These are phyloP conservation scores for Sugiyamaella sp. DNA, from an alignment of 1,139 yeast species.

Conservation along the genomic window DNA sequence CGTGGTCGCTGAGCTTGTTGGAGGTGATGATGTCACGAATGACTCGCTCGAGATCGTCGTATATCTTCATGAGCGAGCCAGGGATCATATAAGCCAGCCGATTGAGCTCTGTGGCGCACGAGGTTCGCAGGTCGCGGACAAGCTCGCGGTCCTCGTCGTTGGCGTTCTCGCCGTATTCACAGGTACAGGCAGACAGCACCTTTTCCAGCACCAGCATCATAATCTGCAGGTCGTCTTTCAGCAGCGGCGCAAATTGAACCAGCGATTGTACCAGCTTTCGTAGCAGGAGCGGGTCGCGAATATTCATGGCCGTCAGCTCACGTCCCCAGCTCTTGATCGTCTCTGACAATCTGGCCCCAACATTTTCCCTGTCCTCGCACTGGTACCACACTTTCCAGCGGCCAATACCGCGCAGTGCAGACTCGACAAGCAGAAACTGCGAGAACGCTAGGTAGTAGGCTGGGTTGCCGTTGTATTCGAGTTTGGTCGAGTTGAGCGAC, in stretches of 20 bases:
- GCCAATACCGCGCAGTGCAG: conserved; percentile 89
- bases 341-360: conserved; percentile 57
- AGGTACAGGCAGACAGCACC: conserved; percentile 82
- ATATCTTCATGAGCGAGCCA: conserved; percentile 77
- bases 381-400: conserved; percentile 95
- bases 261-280: conserved; percentile 88
- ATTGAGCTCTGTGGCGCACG: conserved; percentile 94
- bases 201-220: conserved; percentile 86
- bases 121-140: conserved; percentile 83
- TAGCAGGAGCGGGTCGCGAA: conserved; percentile 77
- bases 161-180: conserved; percentile 53
- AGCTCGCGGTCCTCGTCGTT: conserved; percentile 75
- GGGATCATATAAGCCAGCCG: conserved; percentile 95
- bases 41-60: conserved; percentile 79
- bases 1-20: conserved; percentile 82
- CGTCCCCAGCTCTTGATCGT: conserved; percentile 79
- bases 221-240: conserved; percentile 67
- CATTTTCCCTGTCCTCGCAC: conserved; percentile 60
- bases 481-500: conserved; percentile 58
- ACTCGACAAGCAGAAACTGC: conserved; percentile 84
- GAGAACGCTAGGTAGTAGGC: conserved; percentile 77
- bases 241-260: conserved; percentile 94
- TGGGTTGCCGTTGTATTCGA: conserved; percentile 63
- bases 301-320: conserved; percentile 70
- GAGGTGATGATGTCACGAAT: conserved; percentile 70